Conservation (phyloP, 75 land plant species). For the Pinus albicaulis region DNA sequence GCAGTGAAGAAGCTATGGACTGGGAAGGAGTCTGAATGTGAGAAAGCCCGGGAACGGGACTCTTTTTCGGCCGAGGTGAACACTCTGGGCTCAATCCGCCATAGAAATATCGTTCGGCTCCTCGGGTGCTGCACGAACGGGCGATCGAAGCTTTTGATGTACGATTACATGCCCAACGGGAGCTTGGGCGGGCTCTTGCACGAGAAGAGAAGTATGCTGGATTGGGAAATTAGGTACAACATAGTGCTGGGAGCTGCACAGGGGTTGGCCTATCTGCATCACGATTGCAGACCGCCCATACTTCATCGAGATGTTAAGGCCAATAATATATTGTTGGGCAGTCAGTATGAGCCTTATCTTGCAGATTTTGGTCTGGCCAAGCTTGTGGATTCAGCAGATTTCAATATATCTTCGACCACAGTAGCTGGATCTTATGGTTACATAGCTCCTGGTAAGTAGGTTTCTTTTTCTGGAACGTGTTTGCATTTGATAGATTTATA, state of each 20-base stretch:
- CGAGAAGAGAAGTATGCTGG: conserved; percentile 37
- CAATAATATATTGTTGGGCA: conserved; percentile 74
- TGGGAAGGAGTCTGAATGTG: conserved; percentile 33
- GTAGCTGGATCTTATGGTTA: conserved; percentile 89
- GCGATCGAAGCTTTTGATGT: conserved; percentile 65
- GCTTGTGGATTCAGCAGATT: conserved; percentile 29
- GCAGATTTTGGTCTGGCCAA: conserved; percentile 91
- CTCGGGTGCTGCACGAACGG: conserved; percentile 83
- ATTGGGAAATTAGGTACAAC: conserved; percentile 78
- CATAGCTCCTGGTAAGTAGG: conserved; percentile 66
- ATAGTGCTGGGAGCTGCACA: conserved; percentile 86
- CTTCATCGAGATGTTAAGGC: conserved; percentile 89
- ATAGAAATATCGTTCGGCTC: conserved; percentile 76
- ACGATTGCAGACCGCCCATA: conserved; percentile 71
- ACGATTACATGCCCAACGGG: conserved; percentile 83
- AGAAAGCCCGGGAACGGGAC: conserved; percentile 18
- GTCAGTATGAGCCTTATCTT: conserved; percentile 70
- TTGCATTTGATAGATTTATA: no score
- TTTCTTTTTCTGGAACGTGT: no score
- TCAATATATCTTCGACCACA: conserved; percentile 28
- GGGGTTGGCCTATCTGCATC: conserved; percentile 84
- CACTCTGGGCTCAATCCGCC: conserved; percentile 69
- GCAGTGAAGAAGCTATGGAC: conserved; percentile 82
- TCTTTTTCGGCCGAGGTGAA: conserved; percentile 74
- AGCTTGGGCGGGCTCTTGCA: conserved; percentile 61